These are phyloP conservation scores for Heracleum sosnowskyi DNA, from an alignment of 129 eudicot species.

Conservation along the genomic window DNA sequence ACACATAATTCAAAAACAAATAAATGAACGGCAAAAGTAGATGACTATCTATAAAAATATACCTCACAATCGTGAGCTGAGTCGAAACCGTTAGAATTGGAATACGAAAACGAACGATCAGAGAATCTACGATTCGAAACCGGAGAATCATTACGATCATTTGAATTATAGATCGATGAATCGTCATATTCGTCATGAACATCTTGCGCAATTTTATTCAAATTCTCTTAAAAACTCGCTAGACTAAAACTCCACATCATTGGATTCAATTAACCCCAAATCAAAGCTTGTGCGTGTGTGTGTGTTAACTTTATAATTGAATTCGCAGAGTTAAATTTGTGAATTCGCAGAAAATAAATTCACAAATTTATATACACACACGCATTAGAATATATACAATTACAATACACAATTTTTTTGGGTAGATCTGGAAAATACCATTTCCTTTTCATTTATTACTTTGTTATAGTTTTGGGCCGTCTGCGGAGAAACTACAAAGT, in stretches of 20 bases:
- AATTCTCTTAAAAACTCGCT: conserved; percentile 82
- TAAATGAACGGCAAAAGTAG: background rate
- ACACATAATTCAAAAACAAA: background rate
- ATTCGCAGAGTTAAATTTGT: background rate
- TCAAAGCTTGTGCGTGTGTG: background rate
- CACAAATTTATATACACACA: too few species aligned
- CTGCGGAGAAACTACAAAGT: too few species aligned
- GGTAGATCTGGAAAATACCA: too few species aligned
- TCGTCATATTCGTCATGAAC: conserved; percentile 65
- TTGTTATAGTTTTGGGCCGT: too few species aligned
- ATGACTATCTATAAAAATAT: background rate
- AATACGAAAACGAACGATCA: conserved; percentile 28
- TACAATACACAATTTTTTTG: too few species aligned
- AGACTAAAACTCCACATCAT: conserved; percentile 81
- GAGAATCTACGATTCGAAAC: conserved; percentile 58
- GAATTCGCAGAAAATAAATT: too few species aligned
- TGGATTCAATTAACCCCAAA: conserved; percentile 8
- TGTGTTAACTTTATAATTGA: too few species aligned
- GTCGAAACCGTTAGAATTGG: conserved; percentile 51
- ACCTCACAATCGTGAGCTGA: conserved; percentile 59
- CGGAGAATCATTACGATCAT: conserved; percentile 34
- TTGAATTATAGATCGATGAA: conserved; percentile 35
- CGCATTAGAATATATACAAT: background rate
- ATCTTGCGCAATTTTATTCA: conserved; percentile 78
- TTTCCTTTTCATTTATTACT: too few species aligned